A percentile compares a stretch with the other conserved stretches of the same genome.
phyloP scores from a whole-genome alignment of 2,329 filamentous ascomycete genomes.

The Fusarium sp. region DNA sequence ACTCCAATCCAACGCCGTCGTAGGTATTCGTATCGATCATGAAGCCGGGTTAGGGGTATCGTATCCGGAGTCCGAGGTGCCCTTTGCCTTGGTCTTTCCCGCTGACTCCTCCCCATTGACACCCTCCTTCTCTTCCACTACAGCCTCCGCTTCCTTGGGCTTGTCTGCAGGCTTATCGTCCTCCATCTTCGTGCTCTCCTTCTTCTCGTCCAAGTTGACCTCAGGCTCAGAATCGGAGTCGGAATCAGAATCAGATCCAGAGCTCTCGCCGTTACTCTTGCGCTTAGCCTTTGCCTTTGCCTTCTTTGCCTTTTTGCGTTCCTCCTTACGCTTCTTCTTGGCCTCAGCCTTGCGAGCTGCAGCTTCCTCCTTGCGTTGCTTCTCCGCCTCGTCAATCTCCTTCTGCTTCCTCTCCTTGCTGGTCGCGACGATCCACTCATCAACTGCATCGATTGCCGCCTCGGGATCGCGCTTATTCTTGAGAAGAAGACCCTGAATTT shows the following conservation, averaged over 20 bases:
- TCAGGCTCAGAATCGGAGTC: slow-evolving; percentile 32
- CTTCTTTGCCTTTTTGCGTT: slow-evolving; percentile 44
- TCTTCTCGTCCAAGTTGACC: slow-evolving; percentile 33
- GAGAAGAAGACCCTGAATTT: slow-evolving; percentile 70
- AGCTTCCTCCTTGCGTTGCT: slow-evolving; percentile 54
- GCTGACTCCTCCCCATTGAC: slow-evolving; percentile 8
- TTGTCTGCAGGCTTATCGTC: slow-evolving; percentile 26
- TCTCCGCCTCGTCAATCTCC: slow-evolving; percentile 58
- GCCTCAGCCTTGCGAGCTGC: slow-evolving; percentile 50
- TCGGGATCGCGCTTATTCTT: slow-evolving; percentile 66
- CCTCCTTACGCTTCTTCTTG: slow-evolving; percentile 47
- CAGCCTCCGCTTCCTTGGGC: neutral
- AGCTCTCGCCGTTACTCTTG: slow-evolving; percentile 38
- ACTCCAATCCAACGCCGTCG: slow-evolving; percentile 25
- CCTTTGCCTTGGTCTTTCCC: slow-evolving; percentile 45
- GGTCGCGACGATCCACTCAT: slow-evolving; percentile 63
- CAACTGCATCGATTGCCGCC: slow-evolving; percentile 60
- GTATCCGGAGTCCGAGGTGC: slow-evolving; percentile 52
- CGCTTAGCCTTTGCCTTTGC: slow-evolving; percentile 45
- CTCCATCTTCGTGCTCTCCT: slow-evolving; percentile 19
- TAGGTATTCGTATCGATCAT: slow-evolving; percentile 29
- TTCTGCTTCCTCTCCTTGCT: slow-evolving; percentile 63
- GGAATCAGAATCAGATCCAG: slow-evolving; percentile 39
- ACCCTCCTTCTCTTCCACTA: slow-evolving; percentile 24
- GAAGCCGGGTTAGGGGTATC: slow-evolving; percentile 46